Conservation (phyloP, 148 eudicot species). For the Camellia granthamiana region DNA sequence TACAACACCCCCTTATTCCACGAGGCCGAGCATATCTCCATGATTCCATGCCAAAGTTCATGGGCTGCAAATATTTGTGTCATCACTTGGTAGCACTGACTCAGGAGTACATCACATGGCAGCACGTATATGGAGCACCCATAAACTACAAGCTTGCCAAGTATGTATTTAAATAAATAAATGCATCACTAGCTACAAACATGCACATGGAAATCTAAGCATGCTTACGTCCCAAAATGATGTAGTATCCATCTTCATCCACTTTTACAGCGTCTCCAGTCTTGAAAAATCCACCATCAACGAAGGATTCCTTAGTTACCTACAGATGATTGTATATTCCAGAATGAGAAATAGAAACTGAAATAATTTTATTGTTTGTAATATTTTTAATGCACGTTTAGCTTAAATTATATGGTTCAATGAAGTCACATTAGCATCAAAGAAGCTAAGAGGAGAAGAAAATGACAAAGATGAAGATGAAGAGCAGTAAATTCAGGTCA, state of each 20-base stretch:
- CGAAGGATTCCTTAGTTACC: conserved; percentile 89
- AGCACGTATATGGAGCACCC: not conserved
- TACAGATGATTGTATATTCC: conserved; percentile 22
- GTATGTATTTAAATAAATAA: not conserved
- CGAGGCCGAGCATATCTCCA: not conserved
- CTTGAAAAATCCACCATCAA: conserved; percentile 81
- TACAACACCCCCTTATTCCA: not conserved
- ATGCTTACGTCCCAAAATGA: conserved; percentile 92
- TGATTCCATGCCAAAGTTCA: not conserved
- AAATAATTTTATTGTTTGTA: not conserved
- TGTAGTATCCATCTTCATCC: conserved; percentile 92
- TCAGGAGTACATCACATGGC: not conserved
- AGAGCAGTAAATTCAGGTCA: not conserved
- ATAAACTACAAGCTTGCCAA: not conserved
- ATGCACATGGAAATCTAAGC: conserved; percentile 1
- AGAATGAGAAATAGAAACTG: conserved; percentile 11
- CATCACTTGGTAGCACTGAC: not conserved
- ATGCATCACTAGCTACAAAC: not conserved
- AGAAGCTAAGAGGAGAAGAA: not conserved
- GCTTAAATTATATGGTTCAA: not conserved
- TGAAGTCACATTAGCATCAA: not conserved
- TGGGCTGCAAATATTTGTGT: not conserved
- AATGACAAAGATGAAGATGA: not conserved
- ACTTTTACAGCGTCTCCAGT: conserved; percentile 86
- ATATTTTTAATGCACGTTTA: not conserved